Evolutionary conservation across 192 early-diverging fungal genomes (phyloP), one percentile per base, ranked within the genome.

Genomic region (Geranomyces variabilis): DNA sequence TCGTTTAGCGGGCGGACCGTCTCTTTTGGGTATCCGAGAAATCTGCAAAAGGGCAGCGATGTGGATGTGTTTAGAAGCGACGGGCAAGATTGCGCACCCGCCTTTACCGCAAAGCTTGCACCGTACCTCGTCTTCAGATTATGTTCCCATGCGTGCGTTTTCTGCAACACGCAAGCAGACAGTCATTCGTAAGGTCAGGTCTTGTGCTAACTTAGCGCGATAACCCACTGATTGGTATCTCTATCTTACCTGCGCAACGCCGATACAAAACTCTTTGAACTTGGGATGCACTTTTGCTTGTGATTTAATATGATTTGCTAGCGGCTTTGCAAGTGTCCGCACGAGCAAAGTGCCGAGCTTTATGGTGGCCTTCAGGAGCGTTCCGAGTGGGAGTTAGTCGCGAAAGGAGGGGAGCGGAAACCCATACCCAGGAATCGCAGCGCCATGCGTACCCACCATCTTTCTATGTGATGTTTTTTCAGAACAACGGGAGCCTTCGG

Each of bases 1-100:
- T 85, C 83, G 58, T 79, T 82, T 8, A 85, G 70, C 9, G 83
- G 83, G 28, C 75, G 75, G 63, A 85, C 77, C 2, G 65, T 48
- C 30, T 77, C 74, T 21, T 59, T 46, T 53, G 74, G 78, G 71
- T 80, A 80, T 41, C 81, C 81, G 15, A 83, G 59, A 49, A 85
- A 83, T 34, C 67, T 67, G 51, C 15, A 22, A 67, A 28, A n/a
- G n/a, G n/a, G n/a, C n/a, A n/a, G n/a, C n/a, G n/a, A n/a, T n/a
- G n/a, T n/a, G n/a, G n/a, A n/a, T n/a, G n/a, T n/a, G n/a, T n/a
- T n/a, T n/a, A n/a, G n/a, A n/a, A n/a, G n/a, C n/a, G n/a, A n/a
- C n/a, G n/a, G n/a, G n/a, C n/a, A n/a, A n/a, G n/a, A 15, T 36
- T 63, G 22, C 13, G 61, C 33, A 63, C 15, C 26, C 61, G 61